These are phyloP conservation scores for Trichoderma sp. DNA, from an alignment of 2,329 filamentous ascomycete genomes.

Conservation along the genomic window DNA sequence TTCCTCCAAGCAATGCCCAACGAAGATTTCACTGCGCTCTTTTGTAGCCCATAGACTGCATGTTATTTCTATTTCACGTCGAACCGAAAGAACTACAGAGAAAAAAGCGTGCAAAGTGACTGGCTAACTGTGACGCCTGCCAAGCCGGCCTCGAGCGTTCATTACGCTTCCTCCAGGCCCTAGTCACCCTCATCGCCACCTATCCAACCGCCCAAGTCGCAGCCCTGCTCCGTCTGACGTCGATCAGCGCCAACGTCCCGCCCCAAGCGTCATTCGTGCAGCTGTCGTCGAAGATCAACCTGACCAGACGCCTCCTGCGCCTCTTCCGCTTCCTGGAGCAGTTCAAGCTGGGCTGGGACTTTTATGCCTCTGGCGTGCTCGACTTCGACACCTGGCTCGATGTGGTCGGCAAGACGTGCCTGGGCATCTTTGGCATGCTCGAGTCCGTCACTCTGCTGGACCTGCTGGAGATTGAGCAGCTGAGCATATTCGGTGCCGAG, in stretches of 20 bases:
- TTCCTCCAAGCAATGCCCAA: not conserved
- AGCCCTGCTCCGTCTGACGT: constrained; percentile 37
- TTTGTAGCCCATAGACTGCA: too few species aligned
- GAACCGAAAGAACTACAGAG: not conserved
- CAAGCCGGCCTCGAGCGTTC: constrained; percentile 58
- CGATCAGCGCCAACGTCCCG: constrained; percentile 35
- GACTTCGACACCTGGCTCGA: constrained; percentile 52
- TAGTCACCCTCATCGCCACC: constrained; percentile 51
- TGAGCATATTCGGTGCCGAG: constrained; percentile 57
- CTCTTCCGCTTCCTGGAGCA: constrained; percentile 68
- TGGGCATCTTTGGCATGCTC: constrained; percentile 68
- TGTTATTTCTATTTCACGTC: not conserved
- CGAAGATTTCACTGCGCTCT: not conserved
- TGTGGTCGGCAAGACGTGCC: constrained; percentile 58
- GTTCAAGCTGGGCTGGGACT: constrained; percentile 54
- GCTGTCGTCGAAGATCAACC: constrained; percentile 48
- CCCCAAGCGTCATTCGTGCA: constrained; percentile 40
- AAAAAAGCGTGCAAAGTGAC: not conserved
- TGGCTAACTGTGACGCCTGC: constrained; percentile 9
- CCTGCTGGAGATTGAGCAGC: constrained; percentile 46
- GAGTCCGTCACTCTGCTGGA: constrained; percentile 66
- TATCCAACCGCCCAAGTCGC: constrained; percentile 46
- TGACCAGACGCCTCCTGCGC: constrained; percentile 64
- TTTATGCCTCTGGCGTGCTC: constrained; percentile 41
- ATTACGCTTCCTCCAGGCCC: constrained; percentile 59